A percentile compares a stretch with the other conserved stretches of the same genome.
phyloP scores from a whole-genome alignment of 495 filamentous ascomycete genomes.

The Penicillium lagena region DNA sequence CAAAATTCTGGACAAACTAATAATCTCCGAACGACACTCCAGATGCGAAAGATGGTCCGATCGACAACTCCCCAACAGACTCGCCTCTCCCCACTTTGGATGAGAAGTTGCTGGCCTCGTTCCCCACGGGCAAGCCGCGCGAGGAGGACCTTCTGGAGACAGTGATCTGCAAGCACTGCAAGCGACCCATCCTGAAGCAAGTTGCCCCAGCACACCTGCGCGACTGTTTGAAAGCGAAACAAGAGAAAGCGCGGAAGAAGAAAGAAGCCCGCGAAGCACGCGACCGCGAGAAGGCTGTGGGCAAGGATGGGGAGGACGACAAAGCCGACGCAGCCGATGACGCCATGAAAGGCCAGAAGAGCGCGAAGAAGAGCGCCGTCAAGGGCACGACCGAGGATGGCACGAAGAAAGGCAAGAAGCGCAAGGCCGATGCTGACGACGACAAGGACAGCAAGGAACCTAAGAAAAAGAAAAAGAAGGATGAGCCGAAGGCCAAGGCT shows the following conservation, averaged over 20 bases:
- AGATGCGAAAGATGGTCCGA: slow-evolving; percentile 24
- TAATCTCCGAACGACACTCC: neutral
- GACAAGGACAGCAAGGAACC: slow-evolving; percentile 56
- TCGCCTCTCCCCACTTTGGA: slow-evolving; percentile 68
- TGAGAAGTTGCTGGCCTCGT: slow-evolving; percentile 59
- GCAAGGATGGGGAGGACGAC: slow-evolving; percentile 51
- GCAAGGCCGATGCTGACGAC: slow-evolving; percentile 64
- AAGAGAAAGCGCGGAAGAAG: slow-evolving; percentile 71
- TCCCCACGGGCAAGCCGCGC: slow-evolving; percentile 66
- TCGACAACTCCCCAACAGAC: slow-evolving; percentile 32
- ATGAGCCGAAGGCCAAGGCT: slow-evolving; percentile 76
- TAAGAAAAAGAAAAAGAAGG: slow-evolving; percentile 94
- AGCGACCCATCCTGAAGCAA: slow-evolving; percentile 60
- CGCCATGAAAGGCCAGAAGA: slow-evolving; percentile 47
- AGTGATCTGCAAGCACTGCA: slow-evolving; percentile 77
- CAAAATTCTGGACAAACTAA: neutral
- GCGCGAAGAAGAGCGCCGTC: slow-evolving; percentile 64
- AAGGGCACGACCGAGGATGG: slow-evolving; percentile 53
- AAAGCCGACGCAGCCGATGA: slow-evolving; percentile 28
- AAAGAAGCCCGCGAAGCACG: slow-evolving; percentile 65
- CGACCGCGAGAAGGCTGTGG: slow-evolving; percentile 56
- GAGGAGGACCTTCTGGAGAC: slow-evolving; percentile 58
- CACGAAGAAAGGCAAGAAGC: slow-evolving; percentile 79
- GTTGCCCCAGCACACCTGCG: slow-evolving; percentile 59
- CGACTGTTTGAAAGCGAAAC: slow-evolving; percentile 67